phyloP scores from a whole-genome alignment of 2,329 filamentous ascomycete species.

The Lasiodiplodia citricola region DNA sequence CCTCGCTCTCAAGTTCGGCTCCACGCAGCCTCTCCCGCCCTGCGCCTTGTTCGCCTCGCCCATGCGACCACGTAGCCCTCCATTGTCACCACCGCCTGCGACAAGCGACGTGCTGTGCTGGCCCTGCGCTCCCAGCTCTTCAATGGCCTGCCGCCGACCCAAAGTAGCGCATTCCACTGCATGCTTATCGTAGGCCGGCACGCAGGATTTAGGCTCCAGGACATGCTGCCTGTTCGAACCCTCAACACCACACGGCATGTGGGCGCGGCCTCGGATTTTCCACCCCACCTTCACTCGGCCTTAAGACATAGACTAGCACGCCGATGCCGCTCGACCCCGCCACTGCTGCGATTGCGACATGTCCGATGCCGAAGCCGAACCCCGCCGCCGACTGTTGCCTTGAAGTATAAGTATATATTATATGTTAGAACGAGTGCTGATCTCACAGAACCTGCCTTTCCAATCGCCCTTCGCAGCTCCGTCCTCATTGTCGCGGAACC shows the following conservation, averaged over 20 bases:
- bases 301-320: neutral
- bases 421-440: neutral
- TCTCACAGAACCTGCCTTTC: neutral
- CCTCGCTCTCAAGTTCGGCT: neutral
- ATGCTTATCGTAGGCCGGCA: neutral
- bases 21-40: neutral
- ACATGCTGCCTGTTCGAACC: neutral
- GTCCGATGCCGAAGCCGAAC: conserved; percentile 11
- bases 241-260: conserved; percentile 5
- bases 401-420: neutral
- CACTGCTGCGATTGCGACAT: neutral
- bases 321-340: neutral
- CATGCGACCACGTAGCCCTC: neutral
- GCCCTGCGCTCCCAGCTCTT: neutral
- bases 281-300: conserved; percentile 4
- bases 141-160: neutral
- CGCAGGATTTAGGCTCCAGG: neutral
- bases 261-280: neutral
- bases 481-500: neutral
- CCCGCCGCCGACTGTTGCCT: conserved; percentile 5
- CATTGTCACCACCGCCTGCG: neutral
- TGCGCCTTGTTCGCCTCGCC: neutral
- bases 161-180: neutral
- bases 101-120: neutral
- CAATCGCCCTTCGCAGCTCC: neutral